Base-by-base conservation (phyloP, 2,329 filamentous ascomycete species). In the Pseudogymnoascus sp. region DNA sequence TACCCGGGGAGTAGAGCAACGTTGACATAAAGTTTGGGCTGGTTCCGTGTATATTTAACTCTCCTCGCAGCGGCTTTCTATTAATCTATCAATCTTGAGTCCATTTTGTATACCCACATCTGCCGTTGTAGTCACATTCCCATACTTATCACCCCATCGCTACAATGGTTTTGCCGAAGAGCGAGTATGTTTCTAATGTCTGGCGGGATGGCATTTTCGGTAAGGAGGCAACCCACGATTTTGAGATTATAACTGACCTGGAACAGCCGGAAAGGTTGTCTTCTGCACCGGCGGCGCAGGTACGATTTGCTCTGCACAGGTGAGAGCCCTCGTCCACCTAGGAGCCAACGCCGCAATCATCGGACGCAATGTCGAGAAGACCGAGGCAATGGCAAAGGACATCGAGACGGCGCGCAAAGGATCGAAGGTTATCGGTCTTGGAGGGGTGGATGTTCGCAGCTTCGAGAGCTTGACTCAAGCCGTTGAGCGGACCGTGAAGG, bases 261-360 rank as follows among this genome's bases (percentile, higher is more conserved):
- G n/a, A 59, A 48, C 69, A 95, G 90, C 87, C 65, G 86, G 87
- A 72, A 93, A 94, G 71, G 92, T 97, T 48, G 84, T 93, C 68
- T 96, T 97, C 76, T 95, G 95, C 71, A 99, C 94, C 3, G 94
- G 94, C 63, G 94, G 94, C 60, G 92, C 92, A 4, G 93, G 94
- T 61, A 88, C 89, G 27, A 97, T 99, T 71, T 97, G 94, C 79
- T 94, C 89, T 69, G 92, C 90, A 61, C 94, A 97, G 78, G 94
- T 96, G 33, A 85, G 92, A 66, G 94, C 94, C 3, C 80, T 99
- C 64, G 92, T 99, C 25, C 84, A 92, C 65, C 85, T 99, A 6
- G 94, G 94, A 60, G 93, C 92, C 48, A 88, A 97, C 69, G 94
- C 94, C 59, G 96, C 90, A 75, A 97, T 99, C 71, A 84, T 97